Evolutionary conservation across 306 rosid genomes (phyloP).

Genomic region (Neltuma alba): DNA sequence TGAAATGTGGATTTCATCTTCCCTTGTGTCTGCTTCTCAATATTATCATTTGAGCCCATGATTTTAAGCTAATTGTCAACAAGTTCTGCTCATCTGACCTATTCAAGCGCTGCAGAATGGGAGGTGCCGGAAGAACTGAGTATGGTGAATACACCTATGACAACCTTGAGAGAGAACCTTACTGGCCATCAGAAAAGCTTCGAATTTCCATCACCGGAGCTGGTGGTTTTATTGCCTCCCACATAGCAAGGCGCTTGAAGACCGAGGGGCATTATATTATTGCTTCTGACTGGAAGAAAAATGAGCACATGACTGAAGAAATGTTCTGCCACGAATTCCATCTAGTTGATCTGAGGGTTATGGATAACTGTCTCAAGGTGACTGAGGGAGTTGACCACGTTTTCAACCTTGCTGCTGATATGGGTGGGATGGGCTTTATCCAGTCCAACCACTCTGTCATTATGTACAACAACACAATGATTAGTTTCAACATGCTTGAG

Average conservation of each 20-base stretch:
- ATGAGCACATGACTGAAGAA: conserved; percentile 96
- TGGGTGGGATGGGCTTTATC: conserved; percentile 99
- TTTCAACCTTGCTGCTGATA: conserved; percentile 98
- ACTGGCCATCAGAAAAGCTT: conserved; percentile 92
- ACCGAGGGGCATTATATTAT: conserved; percentile 92
- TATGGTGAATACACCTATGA: conserved; percentile 84
- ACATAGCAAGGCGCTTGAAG: conserved; percentile 96
- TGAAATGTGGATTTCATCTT: conserved; percentile 13
- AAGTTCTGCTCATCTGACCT: neutral
- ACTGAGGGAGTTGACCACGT: conserved; percentile 85
- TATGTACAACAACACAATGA: conserved; percentile 96
- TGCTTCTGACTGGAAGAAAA: conserved; percentile 99
- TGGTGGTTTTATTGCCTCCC: conserved; percentile 96
- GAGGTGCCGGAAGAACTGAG: conserved; percentile 55
- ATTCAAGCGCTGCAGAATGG: conserved; percentile 66
- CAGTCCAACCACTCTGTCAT: conserved; percentile 99
- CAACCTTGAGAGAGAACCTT: conserved; percentile 83
- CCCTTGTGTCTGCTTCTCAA: neutral
- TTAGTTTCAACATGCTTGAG: conserved; percentile 96
- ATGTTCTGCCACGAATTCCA: conserved; percentile 98
- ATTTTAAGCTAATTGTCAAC: neutral
- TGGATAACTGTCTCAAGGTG: conserved; percentile 94
- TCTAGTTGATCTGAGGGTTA: conserved; percentile 94
- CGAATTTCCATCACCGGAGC: conserved; percentile 94
- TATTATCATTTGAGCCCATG: neutral